Conservation (phyloP, 371 early-diverging fungal species). For the Zychaea mexicana region DNA sequence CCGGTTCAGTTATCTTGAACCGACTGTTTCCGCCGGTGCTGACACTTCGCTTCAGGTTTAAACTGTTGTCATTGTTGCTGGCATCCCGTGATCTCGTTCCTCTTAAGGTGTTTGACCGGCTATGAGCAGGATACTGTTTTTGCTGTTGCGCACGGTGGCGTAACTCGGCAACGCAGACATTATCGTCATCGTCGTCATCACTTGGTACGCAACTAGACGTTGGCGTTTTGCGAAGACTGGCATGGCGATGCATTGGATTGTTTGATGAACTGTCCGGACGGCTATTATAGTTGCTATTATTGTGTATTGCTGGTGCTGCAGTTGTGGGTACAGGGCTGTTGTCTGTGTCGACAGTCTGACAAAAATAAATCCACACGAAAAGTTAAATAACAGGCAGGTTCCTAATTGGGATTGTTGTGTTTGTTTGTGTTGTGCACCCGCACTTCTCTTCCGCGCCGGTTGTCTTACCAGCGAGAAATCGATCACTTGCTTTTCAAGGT, state of each 20-base stretch:
- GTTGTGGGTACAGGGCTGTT: neutral
- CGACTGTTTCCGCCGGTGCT: constrained; percentile 4
- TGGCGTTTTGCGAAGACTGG: neutral
- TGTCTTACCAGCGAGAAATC: constrained; percentile 42
- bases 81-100: neutral
- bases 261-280: neutral
- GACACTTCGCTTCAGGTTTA: neutral
- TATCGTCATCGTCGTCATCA: constrained; percentile 38
- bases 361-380: neutral
- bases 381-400: neutral
- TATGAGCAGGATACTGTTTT: neutral
- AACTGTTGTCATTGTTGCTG: neutral
- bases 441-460: too few relatives aligned
- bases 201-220: neutral
- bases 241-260: neutral
- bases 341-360: neutral
- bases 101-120: neutral
- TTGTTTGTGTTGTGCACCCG: neutral
- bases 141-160: neutral
- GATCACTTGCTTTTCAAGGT: constrained; percentile 45
- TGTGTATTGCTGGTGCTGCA: neutral
- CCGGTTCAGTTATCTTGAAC: neutral
- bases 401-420: neutral
- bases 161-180: constrained; percentile 30
- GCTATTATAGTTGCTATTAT: neutral